Base-by-base conservation (phyloP, 176 grass and related monocot genomes). In the Stipa capillata region DNA sequence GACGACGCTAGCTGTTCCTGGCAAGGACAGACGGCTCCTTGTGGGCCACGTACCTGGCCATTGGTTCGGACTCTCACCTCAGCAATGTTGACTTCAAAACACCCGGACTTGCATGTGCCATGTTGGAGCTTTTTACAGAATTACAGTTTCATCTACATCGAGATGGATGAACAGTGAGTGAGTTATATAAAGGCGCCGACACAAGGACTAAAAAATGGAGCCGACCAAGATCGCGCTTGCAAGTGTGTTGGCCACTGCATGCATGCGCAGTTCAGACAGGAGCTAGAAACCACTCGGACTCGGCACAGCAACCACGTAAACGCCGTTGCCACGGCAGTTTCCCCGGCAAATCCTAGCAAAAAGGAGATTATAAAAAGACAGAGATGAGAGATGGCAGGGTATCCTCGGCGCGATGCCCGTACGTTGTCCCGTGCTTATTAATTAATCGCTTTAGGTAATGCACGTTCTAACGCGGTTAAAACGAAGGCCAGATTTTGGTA, bases 191-290 rank as follows among this genome's bases (percentile, higher is more conserved):
- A 73, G 40, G 31, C 41, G 39, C 73, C 60, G 80, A 68, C 80
- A 79, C 40, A 49, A 12, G 24, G 80, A 57, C 79, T 83, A 73
- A 24, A 83, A 13, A 88, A 79, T 16, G 80, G 66, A 73, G 4
- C 85, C 70, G 79, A 87, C 85, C 81, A 88, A 79, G 75, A 88
- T 79, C 49, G 80, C 73, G 74, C 80, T 50, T 3, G n/a, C 14
- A 65, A 77, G 61, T 25, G 27, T 41, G 70, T n/a, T n/a, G n/a
- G 41, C 7, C 39, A 18, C 10, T 12, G 8, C 27, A 18, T 6
- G 16, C 6, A 24, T 55, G 28, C 61, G 11, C 25, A 59, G 2
- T 28, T 51, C 32, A 79, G 61, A 13, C 32, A 2, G 4, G 54
- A 16, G 65, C 41, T 42, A 42, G 53, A 76, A 76, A 20, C 16